Evolutionary conservation across 139 green algal species (phyloP).

Genomic region (Choricystis sp.): DNA sequence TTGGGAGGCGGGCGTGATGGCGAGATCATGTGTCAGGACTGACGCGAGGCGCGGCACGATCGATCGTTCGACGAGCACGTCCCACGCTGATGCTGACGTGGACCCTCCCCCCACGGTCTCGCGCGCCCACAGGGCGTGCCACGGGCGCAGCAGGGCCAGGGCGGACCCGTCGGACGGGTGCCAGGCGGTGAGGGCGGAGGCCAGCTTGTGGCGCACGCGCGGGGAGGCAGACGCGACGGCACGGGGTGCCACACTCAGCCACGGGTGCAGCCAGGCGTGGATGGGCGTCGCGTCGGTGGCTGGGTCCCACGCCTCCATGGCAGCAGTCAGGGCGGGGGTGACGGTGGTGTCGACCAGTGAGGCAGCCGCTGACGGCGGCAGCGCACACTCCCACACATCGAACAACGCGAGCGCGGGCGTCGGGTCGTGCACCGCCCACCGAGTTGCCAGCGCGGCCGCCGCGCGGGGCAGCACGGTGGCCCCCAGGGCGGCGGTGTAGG

Average conservation of each 20-base stretch:
- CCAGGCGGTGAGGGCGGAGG: conserved; percentile 56
- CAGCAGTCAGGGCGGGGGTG: conserved; percentile 57
- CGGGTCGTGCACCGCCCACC: conserved; percentile 68
- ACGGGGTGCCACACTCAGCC: conserved; percentile 66
- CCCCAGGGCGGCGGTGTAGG: conserved; percentile 51
- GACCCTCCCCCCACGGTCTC: background rate
- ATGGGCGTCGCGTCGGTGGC: conserved; percentile 60
- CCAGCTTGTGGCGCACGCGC: conserved; percentile 63
- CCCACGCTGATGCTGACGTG: conserved; percentile 47
- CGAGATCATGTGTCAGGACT: conserved; percentile 38
- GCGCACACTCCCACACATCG: conserved; percentile 54
- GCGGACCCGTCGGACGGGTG: conserved; percentile 65
- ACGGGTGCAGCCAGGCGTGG: conserved; percentile 94
- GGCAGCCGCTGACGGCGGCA: conserved; percentile 18
- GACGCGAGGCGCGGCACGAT: conserved; percentile 79
- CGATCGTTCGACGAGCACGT: conserved; percentile 40
- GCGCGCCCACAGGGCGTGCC: conserved; percentile 35
- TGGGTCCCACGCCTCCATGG: conserved; percentile 78
- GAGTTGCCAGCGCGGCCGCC: conserved; percentile 34
- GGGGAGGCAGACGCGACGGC: conserved; percentile 58
- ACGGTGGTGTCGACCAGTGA: conserved; percentile 42
- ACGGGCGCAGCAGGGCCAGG: conserved; percentile 64
- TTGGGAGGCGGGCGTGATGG: conserved; percentile 65
- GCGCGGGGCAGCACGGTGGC: conserved; percentile 69
- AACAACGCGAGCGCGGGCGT: conserved; percentile 67